Percentiles rank a stretch among this genome's conserved stretches.
phyloP scores from a whole-genome alignment of 1,284 basidiomycete species.

The Phylloporus sp. region DNA sequence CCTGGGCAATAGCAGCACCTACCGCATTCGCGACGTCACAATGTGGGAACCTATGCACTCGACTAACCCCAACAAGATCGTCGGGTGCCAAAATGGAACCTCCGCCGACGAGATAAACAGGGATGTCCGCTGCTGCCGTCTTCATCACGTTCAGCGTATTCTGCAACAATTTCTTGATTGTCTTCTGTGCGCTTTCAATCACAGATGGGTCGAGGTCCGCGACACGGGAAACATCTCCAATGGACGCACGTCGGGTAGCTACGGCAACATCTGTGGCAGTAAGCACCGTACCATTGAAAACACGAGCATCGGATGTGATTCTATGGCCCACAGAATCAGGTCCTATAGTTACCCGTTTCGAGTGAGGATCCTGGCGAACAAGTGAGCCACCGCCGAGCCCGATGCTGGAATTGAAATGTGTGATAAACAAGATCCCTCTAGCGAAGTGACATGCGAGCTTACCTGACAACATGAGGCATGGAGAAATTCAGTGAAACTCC shows the following conservation, averaged over 20 bases:
- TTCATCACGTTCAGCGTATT: slow-evolving; percentile 57
- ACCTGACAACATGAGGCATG: slow-evolving; percentile 47
- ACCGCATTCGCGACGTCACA: slow-evolving; percentile 64
- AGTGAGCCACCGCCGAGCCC: slow-evolving; percentile 61
- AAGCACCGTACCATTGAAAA: slow-evolving; percentile 55
- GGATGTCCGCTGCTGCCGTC: slow-evolving; percentile 52
- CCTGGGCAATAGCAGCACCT: slow-evolving; percentile 52
- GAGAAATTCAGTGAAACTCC: slow-evolving; percentile 40
- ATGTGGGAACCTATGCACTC: slow-evolving; percentile 54
- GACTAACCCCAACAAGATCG: slow-evolving; percentile 50
- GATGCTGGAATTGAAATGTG: slow-evolving; percentile 36
- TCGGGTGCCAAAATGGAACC: slow-evolving; percentile 56
- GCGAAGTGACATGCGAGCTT: slow-evolving; percentile 11
- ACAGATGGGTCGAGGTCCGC: slow-evolving; percentile 31
- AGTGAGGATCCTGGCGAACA: slow-evolving; percentile 40
- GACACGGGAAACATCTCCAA: slow-evolving; percentile 47
- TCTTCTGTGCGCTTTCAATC: slow-evolving; percentile 40
- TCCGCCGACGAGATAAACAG: slow-evolving; percentile 58
- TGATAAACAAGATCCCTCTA: neutral
- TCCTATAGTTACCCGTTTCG: slow-evolving; percentile 49
- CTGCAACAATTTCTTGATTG: slow-evolving; percentile 55
- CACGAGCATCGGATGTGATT: slow-evolving; percentile 49
- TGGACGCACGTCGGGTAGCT: slow-evolving; percentile 42
- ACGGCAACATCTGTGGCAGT: slow-evolving; percentile 63
- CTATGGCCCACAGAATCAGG: slow-evolving; percentile 64